phyloP scores from a whole-genome alignment of 179 eudicot species.

The Beta lomatogona region DNA sequence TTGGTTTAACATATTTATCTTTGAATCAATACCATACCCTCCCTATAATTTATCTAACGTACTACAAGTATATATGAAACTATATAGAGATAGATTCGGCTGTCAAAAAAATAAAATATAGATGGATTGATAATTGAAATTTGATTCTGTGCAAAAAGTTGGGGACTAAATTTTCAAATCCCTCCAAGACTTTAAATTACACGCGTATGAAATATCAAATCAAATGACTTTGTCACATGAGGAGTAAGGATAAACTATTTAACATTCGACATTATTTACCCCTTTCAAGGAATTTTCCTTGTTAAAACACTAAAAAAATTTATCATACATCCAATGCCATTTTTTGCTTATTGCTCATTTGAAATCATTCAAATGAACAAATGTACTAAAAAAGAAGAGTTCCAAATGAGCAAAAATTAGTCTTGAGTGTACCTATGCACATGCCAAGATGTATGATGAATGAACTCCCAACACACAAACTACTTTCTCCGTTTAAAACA shows the following conservation, averaged over 20 bases:
- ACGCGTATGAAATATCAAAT: slow-evolving; percentile 18
- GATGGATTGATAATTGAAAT: too few species aligned
- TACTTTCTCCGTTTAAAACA: too few species aligned
- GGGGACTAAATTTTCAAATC: neutral
- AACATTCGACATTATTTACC: slow-evolving; percentile 13
- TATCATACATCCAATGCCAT: too few species aligned
- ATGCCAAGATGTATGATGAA: too few species aligned
- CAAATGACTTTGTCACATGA: slow-evolving; percentile 8
- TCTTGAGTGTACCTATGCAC: too few species aligned
- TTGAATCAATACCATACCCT: slow-evolving; percentile 37
- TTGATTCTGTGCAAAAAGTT: slow-evolving; percentile 7
- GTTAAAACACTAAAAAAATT: too few species aligned
- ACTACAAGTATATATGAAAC: neutral
- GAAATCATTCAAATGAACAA: too few species aligned
- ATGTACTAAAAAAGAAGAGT: too few species aligned
- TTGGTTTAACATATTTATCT: slow-evolving; percentile 29
- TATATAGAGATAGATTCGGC: neutral
- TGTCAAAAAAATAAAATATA: too few species aligned
- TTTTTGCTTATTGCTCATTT: too few species aligned
- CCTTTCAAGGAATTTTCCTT: neutral
- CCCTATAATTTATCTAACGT: slow-evolving; percentile 12
- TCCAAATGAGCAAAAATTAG: too few species aligned
- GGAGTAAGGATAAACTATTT: neutral
- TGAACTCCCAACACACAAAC: neutral
- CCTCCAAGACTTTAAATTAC: neutral